These are phyloP conservation scores for Leccinum fuscescens DNA, from an alignment of 1,284 basidiomycete genomes.

Conservation along the genomic window DNA sequence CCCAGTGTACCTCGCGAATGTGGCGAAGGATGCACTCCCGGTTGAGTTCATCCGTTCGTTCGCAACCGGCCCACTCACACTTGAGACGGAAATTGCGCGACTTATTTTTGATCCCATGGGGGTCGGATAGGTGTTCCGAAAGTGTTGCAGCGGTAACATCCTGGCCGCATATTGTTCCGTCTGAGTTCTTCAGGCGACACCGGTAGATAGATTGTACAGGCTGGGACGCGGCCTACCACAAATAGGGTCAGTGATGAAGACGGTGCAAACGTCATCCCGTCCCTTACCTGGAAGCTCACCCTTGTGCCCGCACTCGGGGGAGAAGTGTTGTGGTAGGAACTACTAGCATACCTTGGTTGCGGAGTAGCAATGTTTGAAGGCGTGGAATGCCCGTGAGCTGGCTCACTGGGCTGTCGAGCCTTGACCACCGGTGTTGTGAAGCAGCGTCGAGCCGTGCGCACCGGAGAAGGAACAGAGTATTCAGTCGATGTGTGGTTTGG, in stretches of 20 bases:
- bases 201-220: not conserved
- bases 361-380: not conserved
- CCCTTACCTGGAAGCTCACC: not conserved
- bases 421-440: not conserved
- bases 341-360: not conserved
- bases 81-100: not conserved
- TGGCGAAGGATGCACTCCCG: not conserved
- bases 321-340: not conserved
- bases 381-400: not conserved
- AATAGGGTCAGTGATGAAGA: not conserved
- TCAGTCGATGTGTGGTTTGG: not conserved
- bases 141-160: not conserved
- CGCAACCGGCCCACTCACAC: not conserved
- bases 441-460: too few species aligned
- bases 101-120: not conserved
- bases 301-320: not conserved
- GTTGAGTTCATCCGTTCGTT: not conserved
- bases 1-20: not conserved
- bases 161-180: not conserved
- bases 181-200: not conserved
- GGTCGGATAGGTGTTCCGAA: not conserved
- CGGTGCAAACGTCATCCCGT: not conserved
- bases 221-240: not conserved
- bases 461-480: not conserved
- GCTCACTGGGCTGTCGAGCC: not conserved